phyloP scores from a whole-genome alignment of 352 stramenopile species.

The Pythium chondricola region DNA sequence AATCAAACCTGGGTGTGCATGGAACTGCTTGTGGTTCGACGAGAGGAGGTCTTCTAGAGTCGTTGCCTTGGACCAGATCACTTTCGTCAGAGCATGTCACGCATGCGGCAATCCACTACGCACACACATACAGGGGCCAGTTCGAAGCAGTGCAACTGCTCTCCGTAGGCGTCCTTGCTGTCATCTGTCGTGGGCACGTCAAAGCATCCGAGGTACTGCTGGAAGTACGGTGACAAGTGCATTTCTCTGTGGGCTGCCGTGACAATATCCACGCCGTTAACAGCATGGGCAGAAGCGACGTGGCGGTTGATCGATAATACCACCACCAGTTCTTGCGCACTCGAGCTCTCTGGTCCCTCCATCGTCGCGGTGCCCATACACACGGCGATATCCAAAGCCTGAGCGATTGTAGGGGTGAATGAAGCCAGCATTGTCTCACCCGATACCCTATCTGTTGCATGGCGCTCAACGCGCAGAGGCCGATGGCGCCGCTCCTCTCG shows the following conservation, averaged over 20 bases:
- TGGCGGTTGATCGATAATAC: conserved; percentile 3
- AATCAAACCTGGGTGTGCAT: conserved; percentile 1
- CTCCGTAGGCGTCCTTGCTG: neutral
- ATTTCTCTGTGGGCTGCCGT: conserved; percentile 10
- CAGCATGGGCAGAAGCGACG: neutral
- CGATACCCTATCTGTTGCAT: neutral
- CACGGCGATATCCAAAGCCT: neutral
- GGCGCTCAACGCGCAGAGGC: conserved; percentile 6
- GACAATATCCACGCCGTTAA: conserved; percentile 4
- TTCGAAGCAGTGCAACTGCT: conserved; percentile 21
- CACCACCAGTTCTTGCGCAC: conserved; percentile 6
- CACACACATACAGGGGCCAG: conserved; percentile 10
- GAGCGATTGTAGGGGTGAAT: conserved; percentile 3
- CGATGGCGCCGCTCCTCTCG: conserved; percentile 10
- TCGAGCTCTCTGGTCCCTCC: neutral
- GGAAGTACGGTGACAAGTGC: conserved; percentile 18
- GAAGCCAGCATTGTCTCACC: conserved; percentile 4
- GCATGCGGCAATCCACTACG: neutral
- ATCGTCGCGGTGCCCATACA: conserved; percentile 3
- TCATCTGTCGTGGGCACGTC: neutral
- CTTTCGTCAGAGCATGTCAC: no score
- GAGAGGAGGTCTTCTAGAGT: conserved; percentile 6
- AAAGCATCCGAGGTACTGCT: conserved; percentile 14
- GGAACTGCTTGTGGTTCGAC: neutral
- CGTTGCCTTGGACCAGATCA: neutral